Base-by-base conservation (phyloP, 768 basidiomycete genomes). In the Tricholoma bakamatsutake region DNA sequence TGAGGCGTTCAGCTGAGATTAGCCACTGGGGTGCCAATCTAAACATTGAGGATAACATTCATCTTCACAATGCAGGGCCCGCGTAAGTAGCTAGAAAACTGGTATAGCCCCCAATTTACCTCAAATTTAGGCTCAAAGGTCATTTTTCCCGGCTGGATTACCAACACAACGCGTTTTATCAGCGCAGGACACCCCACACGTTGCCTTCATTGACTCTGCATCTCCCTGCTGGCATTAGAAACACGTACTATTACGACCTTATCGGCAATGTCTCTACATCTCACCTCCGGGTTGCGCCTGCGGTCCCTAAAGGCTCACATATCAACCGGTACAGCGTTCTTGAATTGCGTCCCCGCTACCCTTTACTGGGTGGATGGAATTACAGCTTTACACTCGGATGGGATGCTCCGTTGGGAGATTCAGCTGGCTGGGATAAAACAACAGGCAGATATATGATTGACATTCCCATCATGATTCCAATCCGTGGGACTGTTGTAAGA, bases 241-340 rank as follows among this genome's bases (percentile, higher is more conserved):
- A 88, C 57, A 80, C 87, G 0, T 98, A 98, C 72, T 98, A 81
- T 73, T 91, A 89, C 66, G 97, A 99, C 71, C 73, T 83, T 50
- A 88, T 94, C 62, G 97, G 97, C 52, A 99, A 99, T 67, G 94
- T 99, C 42, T 98, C 96, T 1, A 98, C 95, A 5, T 97, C 96
- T 1, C 83, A 78, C 57, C 81, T 98, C 62, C 86, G 93, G 15
- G 74, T 75, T 39, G 78, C 83, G 1, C 86, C 87, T 40, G 82
- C 88, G 5, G 73, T 79, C 5, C 76, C 85, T 3, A 83, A 83
- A 62, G 77, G 77, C n/a, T 71, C 71, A 56, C 76, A 76, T 55
- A 71, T 73, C 12, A 77, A 74, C 54, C 77, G 81, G 43, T 76
- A 78, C 63, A 90, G 90, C 52, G 59, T 87, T 21, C 76, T 99